Evolutionary conservation across 371 early-diverging fungal species (phyloP).

Genomic region (Syncephalastrum monosporum): DNA sequence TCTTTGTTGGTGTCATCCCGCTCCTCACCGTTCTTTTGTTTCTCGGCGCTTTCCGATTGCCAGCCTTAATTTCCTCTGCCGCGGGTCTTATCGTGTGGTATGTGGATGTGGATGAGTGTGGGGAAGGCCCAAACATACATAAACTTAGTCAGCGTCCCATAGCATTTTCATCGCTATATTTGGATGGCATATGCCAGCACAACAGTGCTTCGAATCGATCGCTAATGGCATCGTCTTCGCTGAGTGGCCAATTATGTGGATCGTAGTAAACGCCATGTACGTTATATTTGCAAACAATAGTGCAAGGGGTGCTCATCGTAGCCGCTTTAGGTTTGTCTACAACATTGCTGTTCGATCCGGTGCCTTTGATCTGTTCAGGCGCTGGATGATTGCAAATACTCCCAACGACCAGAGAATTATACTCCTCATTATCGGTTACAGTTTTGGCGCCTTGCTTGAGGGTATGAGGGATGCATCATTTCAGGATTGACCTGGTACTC

Average conservation of each 20-base stretch:
- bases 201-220: slow-evolving; percentile 34
- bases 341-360: slow-evolving; percentile 44
- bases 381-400: slow-evolving; percentile 12
- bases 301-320: background rate
- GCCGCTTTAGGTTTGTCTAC: slow-evolving; percentile 36
- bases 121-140: background rate
- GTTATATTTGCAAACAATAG: background rate
- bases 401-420: slow-evolving; percentile 40
- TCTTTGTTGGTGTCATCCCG: slow-evolving; percentile 41
- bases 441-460: slow-evolving; percentile 45
- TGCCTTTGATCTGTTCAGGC: background rate
- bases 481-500: too few relatives aligned
- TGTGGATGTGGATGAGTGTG: background rate
- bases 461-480: slow-evolving; percentile 14
- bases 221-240: slow-evolving; percentile 42
- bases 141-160: background rate
- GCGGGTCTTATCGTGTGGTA: slow-evolving; percentile 33
- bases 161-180: slow-evolving; percentile 49
- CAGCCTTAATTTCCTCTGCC: slow-evolving; percentile 29
- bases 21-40: slow-evolving; percentile 30
- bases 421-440: slow-evolving; percentile 36
- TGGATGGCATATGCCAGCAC: slow-evolving; percentile 50
- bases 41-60: slow-evolving; percentile 27
- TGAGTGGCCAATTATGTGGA: slow-evolving; percentile 54
- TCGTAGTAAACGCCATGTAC: slow-evolving; percentile 45